These are phyloP conservation scores for Blepharisma stoltei DNA, from an alignment of 73 alveolate genomes.

Conservation along the genomic window DNA sequence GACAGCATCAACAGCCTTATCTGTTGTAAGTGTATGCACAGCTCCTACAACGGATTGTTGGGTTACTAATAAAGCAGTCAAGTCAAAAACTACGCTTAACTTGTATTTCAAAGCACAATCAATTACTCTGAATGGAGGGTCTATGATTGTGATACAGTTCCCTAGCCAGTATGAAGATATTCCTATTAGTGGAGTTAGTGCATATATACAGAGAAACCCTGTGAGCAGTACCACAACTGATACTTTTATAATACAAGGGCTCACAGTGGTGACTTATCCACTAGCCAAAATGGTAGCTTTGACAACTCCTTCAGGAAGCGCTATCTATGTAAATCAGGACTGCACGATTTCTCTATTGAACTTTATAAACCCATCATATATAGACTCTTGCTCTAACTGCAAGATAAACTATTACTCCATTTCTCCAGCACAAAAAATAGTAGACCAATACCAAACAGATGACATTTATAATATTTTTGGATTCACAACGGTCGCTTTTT, in stretches of 20 bases:
- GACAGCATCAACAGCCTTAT: not conserved
- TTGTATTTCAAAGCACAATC: constrained; percentile 13
- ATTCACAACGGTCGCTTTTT: not conserved
- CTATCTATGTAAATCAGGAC: not conserved
- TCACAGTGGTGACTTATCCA: constrained; percentile 9
- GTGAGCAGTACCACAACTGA: not conserved
- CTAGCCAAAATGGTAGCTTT: constrained; percentile 29
- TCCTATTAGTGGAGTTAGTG: not conserved
- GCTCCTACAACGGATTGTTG: not conserved
- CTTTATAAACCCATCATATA: not conserved
- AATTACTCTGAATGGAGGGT: not conserved
- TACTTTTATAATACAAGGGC: not conserved
- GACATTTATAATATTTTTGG: not conserved
- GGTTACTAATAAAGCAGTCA: not conserved
- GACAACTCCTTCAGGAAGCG: not conserved
- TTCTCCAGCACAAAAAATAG: not conserved
- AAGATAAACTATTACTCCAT: constrained; percentile 5
- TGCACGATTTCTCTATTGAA: not conserved
- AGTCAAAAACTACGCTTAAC: not conserved
- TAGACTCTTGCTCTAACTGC: not conserved
- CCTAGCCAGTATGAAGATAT: constrained; percentile 7
- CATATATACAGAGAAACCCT: constrained; percentile 1
- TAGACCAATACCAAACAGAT: not conserved
- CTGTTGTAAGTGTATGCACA: not conserved
- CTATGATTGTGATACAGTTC: constrained; percentile 20